Evolutionary conservation across 176 grass and related monocot species (phyloP), one percentile per base, ranked within the genome.

Genomic region (Alopecurus myosuroides): DNA sequence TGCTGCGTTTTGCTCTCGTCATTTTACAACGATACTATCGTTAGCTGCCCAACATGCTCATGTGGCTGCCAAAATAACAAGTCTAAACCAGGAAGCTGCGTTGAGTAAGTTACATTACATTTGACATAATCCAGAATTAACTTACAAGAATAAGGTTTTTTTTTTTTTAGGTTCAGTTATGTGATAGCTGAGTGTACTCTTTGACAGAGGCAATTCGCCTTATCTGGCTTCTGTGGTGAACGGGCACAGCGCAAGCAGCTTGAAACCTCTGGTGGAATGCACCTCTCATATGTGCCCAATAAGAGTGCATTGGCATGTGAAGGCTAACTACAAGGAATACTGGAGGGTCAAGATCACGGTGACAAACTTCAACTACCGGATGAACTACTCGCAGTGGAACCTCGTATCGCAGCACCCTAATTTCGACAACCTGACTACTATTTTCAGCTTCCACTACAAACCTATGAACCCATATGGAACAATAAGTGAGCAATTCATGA

Each of bases 231-330:
- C 92, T 41, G 89, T 91, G 13, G 78, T 90, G 36, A 90, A 88
- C 28, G 83, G 45, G 3, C 70, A 81, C 53, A 67, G 78, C 22
- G 77, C 91, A 75, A 82, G 77, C 33, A 90, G 40, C 62, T 69
- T 89, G 73, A 29, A 71, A 12, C 91, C 94, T 57, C 88, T 97
- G 60, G 89, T 97, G 51, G 62, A 94, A 28, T 97, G 94, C 48
- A 92, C 91, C 37, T 85, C 91, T 70, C 94, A 97, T 71, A 97
- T 97, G 94, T 97, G 94, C 89, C 94, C 94, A 20, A 88, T 97
- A 86, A 89, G 94, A 52, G 87, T 97, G 72, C 91, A 97, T n/a
- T 97, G 94, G 94, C 94, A 97, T 78, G 91, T 94, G 36, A 97
- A 97, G 42, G 90, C 88, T 10, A 97, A 94, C 57, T 97, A 97